Base-by-base conservation (phyloP, 2,329 filamentous ascomycete species). In the Aspergillus sp. region DNA sequence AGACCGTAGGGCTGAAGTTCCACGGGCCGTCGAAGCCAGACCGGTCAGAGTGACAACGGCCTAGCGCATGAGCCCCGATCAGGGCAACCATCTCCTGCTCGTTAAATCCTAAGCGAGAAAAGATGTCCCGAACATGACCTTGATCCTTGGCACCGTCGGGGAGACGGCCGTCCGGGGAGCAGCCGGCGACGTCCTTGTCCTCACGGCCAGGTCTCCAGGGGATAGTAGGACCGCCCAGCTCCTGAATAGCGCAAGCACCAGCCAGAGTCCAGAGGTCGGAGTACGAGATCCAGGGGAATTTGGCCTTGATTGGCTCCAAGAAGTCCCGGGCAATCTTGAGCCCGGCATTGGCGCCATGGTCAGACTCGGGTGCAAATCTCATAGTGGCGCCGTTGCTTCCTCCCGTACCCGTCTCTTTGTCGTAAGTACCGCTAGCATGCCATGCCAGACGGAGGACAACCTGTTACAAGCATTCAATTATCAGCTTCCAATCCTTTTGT, bases 311-410 rank as follows among this genome's bases (percentile, higher is more conserved):
- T 4, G 80, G 77, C 56, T 83, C 80, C 49, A 84, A 74, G 63
- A 83, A 83, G 29, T 78, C 74, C 10, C 80, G 78, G 26, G 79
- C 80, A 60, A 82, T 73, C 55, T 83, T 77, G 7, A 83, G 73
- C 58, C 91, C 93, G 49, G 91, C 88, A 64, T 98, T 98, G 70
- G 91, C 93, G 57, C 89, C 89, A 71, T 98, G 91, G 68, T 84
- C 83, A 50, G 81, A 77, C 74, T 97, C 93, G 41, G 91, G 90
- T 27, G 83, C 77, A 68, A 96, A 97, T 64, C 93, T 83, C 93
- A 97, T 97, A 56, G 90, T 96, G 48, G 91, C 91, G 56, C 93
- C 91, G 69, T 97, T 95, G 77, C 86, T 91, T 57, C 91, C 91
- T 61, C 91, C 93, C 41, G 91, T 97, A 55, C 80, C 79, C 28